phyloP scores from a whole-genome alignment of 2,329 filamentous ascomycete species.

The Emmonsiellopsis sp. region DNA sequence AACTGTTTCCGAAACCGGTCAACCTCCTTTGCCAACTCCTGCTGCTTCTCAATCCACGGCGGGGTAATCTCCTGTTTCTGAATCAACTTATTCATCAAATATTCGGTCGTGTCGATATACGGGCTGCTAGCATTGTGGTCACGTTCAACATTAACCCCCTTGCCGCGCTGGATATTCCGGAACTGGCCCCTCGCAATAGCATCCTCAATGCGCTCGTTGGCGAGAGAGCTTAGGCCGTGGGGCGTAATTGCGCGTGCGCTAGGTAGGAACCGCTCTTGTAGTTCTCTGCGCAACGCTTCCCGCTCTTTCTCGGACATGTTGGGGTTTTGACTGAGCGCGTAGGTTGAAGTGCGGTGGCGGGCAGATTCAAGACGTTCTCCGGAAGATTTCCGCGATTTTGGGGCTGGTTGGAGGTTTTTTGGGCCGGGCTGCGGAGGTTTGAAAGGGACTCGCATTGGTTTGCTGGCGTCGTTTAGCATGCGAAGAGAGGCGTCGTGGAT shows the following conservation, averaged over 20 bases:
- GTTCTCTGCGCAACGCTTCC: slow-evolving; percentile 59
- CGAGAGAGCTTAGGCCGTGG: slow-evolving; percentile 68
- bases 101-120: slow-evolving; percentile 92
- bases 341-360: slow-evolving; percentile 48
- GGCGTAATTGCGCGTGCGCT: slow-evolving; percentile 63
- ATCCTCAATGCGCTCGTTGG: slow-evolving; percentile 87
- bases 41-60: slow-evolving; percentile 98
- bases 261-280: slow-evolving; percentile 72
- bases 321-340: slow-evolving; percentile 44
- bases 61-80: slow-evolving; percentile 91
- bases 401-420: slow-evolving; percentile 36
- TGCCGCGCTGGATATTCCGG: slow-evolving; percentile 70
- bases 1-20: slow-evolving; percentile 64
- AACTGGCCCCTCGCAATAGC: slow-evolving; percentile 90
- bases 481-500: slow-evolving; percentile 67
- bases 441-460: slow-evolving; percentile 40
- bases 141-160: slow-evolving; percentile 57
- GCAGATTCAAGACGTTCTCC: slow-evolving; percentile 48
- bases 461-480: slow-evolving; percentile 61
- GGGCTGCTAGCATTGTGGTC: slow-evolving; percentile 76
- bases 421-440: slow-evolving; percentile 31
- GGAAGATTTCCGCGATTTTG: slow-evolving; percentile 33
- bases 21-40: slow-evolving; percentile 65
- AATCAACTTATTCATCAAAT: slow-evolving; percentile 98
- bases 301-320: slow-evolving; percentile 61